Conservation (phyloP, 441 rosid species). For the Jatropha multifida region DNA sequence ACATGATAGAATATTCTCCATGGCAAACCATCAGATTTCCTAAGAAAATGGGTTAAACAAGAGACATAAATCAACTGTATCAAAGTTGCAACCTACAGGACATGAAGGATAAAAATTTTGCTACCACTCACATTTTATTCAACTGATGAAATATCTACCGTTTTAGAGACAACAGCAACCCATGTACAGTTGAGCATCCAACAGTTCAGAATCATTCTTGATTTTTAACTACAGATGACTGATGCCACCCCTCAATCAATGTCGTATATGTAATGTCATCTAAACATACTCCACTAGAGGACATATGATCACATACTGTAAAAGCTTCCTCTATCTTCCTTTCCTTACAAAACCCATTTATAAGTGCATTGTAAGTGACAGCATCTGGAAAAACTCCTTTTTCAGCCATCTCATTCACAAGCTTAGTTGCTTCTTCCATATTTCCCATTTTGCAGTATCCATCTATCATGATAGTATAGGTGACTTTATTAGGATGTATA, state of each 20-base stretch:
- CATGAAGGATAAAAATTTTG: constrained; percentile 4
- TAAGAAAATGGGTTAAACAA: constrained; percentile 1
- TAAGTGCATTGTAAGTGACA: constrained; percentile 72
- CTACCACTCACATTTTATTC: constrained; percentile 9
- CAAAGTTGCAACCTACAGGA: not conserved
- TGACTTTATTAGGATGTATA: constrained; percentile 60
- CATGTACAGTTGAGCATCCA: not conserved
- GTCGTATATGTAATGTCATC: constrained; percentile 75
- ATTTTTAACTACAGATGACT: constrained; percentile 26
- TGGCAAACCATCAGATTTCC: constrained; percentile 7
- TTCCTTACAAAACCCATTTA: constrained; percentile 63
- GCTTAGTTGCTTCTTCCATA: constrained; percentile 50
- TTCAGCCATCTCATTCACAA: constrained; percentile 52
- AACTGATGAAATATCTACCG: not conserved
- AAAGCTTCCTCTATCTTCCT: constrained; percentile 58
- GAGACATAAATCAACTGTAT: constrained; percentile 11
- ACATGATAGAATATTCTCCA: not conserved
- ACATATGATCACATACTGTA: constrained; percentile 53
- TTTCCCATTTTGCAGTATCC: constrained; percentile 52
- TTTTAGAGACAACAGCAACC: not conserved
- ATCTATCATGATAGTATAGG: constrained; percentile 65
- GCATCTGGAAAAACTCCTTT: constrained; percentile 59
- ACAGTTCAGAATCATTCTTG: constrained; percentile 30
- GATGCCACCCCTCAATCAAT: constrained; percentile 64
- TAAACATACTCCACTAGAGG: constrained; percentile 46